Conservation (phyloP, 768 basidiomycete genomes). For the Suillus occidentalis region DNA sequence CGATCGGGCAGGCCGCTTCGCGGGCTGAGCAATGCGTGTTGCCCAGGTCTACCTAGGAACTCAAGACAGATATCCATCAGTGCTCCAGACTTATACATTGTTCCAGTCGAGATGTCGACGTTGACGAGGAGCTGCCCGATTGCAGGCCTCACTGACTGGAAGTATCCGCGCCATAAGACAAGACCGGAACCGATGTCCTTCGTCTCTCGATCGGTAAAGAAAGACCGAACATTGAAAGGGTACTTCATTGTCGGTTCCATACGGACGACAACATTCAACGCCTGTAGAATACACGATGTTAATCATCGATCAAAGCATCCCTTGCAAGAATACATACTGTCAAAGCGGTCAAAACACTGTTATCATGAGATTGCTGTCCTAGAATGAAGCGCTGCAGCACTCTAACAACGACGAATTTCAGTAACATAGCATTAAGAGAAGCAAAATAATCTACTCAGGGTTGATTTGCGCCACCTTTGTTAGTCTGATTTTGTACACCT, state of each 20-base stretch:
- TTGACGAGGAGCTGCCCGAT: conserved; percentile 67
- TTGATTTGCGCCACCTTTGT: conserved; percentile 60
- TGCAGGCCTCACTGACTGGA: conserved; percentile 74
- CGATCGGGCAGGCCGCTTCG: conserved; percentile 46
- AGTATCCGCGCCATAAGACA: conserved; percentile 76
- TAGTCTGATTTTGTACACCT: conserved; percentile 65
- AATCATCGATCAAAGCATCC: not conserved
- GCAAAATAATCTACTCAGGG: conserved; percentile 41
- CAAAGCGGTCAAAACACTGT: conserved; percentile 64
- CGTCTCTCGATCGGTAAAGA: conserved; percentile 61
- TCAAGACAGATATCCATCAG: conserved; percentile 61
- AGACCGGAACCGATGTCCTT: conserved; percentile 61
- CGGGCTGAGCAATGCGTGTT: conserved; percentile 40
- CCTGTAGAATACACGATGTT: conserved; percentile 37
- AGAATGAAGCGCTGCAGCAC: conserved; percentile 61
- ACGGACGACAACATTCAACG: conserved; percentile 71
- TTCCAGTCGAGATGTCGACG: conserved; percentile 74
- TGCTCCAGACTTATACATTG: conserved; percentile 69
- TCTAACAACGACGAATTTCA: conserved; percentile 36
- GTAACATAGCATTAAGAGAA: conserved; percentile 20
- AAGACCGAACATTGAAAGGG: conserved; percentile 73
- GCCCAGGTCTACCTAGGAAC: conserved; percentile 40
- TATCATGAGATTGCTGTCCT: conserved; percentile 68
- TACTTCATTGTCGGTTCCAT: conserved; percentile 70
- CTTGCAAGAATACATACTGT: conserved; percentile 41